Evolutionary conservation across 805 yeast species (phyloP).

Genomic region (Metschnikowia santaceciliae): DNA sequence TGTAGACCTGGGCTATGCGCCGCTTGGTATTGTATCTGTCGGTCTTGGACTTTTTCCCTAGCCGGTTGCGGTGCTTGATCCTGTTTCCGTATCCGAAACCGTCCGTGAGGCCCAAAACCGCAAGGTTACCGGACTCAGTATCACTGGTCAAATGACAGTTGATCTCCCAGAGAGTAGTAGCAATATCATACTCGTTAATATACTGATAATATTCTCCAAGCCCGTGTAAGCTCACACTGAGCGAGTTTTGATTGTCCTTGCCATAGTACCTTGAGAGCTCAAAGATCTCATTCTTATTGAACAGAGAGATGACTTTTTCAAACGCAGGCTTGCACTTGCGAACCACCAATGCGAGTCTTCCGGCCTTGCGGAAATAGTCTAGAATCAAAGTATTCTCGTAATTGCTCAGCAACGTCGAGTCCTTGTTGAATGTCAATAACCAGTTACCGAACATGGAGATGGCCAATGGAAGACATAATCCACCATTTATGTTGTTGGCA

Average conservation of each 20-base stretch:
- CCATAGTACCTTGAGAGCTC: conserved; percentile 12
- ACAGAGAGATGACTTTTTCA: conserved; percentile 2
- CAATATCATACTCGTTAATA: conserved; percentile 15
- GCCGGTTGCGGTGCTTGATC: conserved; percentile 15
- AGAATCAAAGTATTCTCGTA: conserved; percentile 21
- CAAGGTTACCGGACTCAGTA: conserved; percentile 20
- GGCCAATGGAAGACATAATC: conserved; percentile 20
- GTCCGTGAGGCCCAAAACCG: conserved; percentile 20
- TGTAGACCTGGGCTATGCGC: conserved; percentile 18
- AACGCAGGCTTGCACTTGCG: conserved; percentile 11
- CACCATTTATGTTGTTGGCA: conserved; percentile 14
- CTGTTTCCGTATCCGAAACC: conserved; percentile 23
- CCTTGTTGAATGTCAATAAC: conserved; percentile 20
- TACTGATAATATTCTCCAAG: conserved; percentile 21
- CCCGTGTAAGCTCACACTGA: conserved; percentile 16
- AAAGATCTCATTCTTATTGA: conserved; percentile 1
- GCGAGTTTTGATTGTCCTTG: conserved; percentile 18
- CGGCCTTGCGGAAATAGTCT: conserved; percentile 20
- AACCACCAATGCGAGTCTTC: conserved; percentile 18
- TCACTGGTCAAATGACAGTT: conserved; percentile 21
- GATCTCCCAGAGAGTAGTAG: conserved; percentile 22
- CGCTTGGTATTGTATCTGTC: conserved; percentile 20
- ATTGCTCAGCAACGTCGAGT: conserved; percentile 13
- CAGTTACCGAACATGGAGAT: conserved; percentile 25
- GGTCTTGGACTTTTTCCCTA: conserved; percentile 19